Evolutionary conservation across 352 stramenopile genomes (phyloP).

Genomic region (Globisporangium iwayamae): DNA sequence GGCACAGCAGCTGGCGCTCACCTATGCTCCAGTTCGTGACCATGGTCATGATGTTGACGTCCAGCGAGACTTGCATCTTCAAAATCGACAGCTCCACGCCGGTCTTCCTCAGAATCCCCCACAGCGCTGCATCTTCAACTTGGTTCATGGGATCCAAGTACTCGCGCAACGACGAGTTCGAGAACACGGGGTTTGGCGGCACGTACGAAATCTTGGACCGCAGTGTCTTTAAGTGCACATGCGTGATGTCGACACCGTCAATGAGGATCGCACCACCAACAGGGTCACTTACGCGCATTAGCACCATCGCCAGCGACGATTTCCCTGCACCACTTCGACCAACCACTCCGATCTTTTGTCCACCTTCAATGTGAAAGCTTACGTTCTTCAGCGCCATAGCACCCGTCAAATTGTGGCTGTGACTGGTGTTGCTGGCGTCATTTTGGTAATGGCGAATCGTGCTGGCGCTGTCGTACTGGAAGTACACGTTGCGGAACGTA

Average conservation of each 20-base stretch:
- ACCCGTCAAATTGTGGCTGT: neutral
- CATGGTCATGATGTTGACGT: constrained; percentile 46
- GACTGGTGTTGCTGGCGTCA: constrained; percentile 5
- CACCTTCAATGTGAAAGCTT: constrained; percentile 37
- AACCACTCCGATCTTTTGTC: constrained; percentile 58
- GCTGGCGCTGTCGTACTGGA: constrained; percentile 17
- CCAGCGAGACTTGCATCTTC: constrained; percentile 26
- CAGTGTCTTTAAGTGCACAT: constrained; percentile 32
- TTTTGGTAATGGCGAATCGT: constrained; percentile 25
- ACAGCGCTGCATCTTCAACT: constrained; percentile 60
- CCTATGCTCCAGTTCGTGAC: constrained; percentile 91
- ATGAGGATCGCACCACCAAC: constrained; percentile 74
- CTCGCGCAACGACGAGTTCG: constrained; percentile 85
- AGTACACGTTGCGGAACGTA: constrained; percentile 35
- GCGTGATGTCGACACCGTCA: constrained; percentile 82
- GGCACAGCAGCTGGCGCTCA: constrained; percentile 92
- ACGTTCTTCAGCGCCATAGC: constrained; percentile 43
- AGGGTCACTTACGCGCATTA: constrained; percentile 44
- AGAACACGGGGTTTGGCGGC: constrained; percentile 91
- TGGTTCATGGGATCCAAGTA: constrained; percentile 91
- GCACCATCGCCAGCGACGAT: constrained; percentile 49
- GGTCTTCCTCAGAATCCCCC: constrained; percentile 40
- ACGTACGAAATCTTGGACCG: constrained; percentile 63
- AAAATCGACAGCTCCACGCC: constrained; percentile 38
- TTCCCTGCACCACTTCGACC: constrained; percentile 63